Conservation (phyloP, 2,329 filamentous ascomycete genomes). For the Pyrenochaeta sp. region DNA sequence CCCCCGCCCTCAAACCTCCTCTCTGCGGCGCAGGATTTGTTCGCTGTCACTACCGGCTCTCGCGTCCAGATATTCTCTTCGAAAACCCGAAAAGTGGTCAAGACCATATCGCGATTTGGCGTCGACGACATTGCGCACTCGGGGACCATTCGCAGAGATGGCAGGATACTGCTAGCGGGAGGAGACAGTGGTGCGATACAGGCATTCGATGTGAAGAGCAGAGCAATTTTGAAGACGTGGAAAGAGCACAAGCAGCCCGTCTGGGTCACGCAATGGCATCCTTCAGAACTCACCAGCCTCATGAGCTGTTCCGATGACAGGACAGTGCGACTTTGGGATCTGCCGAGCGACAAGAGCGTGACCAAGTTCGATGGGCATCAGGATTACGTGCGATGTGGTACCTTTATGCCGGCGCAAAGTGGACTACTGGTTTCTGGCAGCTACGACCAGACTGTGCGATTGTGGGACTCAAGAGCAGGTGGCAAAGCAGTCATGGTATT, state of each 20-base stretch:
- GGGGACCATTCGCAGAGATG: constrained; percentile 88
- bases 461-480: constrained; percentile 89
- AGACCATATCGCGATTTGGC: constrained; percentile 88
- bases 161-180: constrained; percentile 86
- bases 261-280: constrained; percentile 92
- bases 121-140: constrained; percentile 85
- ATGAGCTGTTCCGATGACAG: constrained; percentile 93
- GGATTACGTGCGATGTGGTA: constrained; percentile 90
- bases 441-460: constrained; percentile 90
- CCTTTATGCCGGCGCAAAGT: constrained; percentile 80
- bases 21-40: constrained; percentile 67
- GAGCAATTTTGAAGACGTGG: constrained; percentile 96
- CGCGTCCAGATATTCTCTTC: constrained; percentile 94
- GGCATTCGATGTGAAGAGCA: constrained; percentile 89
- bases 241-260: constrained; percentile 92
- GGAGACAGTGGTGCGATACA: constrained; percentile 93
- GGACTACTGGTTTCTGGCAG: constrained; percentile 84
- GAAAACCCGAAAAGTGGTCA: constrained; percentile 87
- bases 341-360: constrained; percentile 79
- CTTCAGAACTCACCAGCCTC: constrained; percentile 81
- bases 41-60: constrained; percentile 93
- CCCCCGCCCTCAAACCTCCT: constrained; percentile 50
- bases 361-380: constrained; percentile 84
- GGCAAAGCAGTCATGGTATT: constrained; percentile 81
- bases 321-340: constrained; percentile 92